A percentile compares a stretch with the other conserved stretches of the same genome.
phyloP scores from a whole-genome alignment of 345 rosid genomes.

The Litchi chinensis region DNA sequence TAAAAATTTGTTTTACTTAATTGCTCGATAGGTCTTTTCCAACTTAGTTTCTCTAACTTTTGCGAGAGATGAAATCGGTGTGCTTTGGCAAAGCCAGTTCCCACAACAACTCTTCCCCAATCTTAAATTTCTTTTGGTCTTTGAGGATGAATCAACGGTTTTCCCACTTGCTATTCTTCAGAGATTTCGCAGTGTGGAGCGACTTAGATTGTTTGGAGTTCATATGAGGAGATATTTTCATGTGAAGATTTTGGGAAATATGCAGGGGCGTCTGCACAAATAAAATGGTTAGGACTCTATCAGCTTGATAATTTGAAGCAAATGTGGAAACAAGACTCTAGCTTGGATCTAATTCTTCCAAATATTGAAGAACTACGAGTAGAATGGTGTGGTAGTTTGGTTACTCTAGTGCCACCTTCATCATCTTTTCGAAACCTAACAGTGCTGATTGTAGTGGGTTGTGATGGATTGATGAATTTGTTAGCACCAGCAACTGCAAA shows the following conservation, averaged over 20 bases:
- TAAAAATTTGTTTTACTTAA: too few relatives aligned
- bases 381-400: not conserved
- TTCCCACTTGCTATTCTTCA: slow-evolving; percentile 6
- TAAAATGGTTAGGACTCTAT: not conserved
- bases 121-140: not conserved
- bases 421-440: not conserved
- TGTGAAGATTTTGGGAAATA: not conserved
- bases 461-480: too few relatives aligned
- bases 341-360: too few relatives aligned
- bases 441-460: too few relatives aligned
- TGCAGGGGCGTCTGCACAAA: not conserved
- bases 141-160: not conserved
- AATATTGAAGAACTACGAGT: not conserved
- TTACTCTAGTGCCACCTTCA: not conserved
- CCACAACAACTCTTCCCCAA: not conserved
- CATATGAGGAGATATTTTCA: not conserved
- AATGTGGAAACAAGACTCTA: too few relatives aligned
- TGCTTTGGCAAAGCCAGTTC: too few relatives aligned
- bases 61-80: too few relatives aligned
- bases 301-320: too few relatives aligned
- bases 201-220: not conserved
- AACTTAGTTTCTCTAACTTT: too few relatives aligned
- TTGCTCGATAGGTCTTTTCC: too few relatives aligned
- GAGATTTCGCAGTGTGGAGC: slow-evolving; percentile 1
- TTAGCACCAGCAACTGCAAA: too few relatives aligned